phyloP scores from a whole-genome alignment of 768 basidiomycete genomes.

The Chalciporus pseudorubinellus region DNA sequence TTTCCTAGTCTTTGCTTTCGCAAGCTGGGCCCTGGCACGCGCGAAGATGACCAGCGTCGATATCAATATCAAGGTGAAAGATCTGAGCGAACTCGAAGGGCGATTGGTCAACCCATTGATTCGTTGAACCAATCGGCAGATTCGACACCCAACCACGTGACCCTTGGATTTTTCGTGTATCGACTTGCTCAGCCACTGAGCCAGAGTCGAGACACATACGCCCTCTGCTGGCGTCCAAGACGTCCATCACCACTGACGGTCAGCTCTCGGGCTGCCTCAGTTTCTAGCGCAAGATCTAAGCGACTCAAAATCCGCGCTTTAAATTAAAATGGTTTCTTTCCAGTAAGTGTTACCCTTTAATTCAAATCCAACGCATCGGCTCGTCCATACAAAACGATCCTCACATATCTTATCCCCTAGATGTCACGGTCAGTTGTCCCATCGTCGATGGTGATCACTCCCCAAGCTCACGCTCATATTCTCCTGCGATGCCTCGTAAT shows the following conservation, averaged over 20 bases:
- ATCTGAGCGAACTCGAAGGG: too few relatives aligned
- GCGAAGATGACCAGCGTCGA: too few relatives aligned
- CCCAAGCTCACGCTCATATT: background rate
- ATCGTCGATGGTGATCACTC: too few relatives aligned
- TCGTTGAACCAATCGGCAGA: too few relatives aligned
- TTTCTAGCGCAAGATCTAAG: background rate
- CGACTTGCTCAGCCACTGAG: background rate
- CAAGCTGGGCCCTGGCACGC: too few relatives aligned
- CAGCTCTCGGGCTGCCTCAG: background rate
- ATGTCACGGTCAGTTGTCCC: constrained; percentile 60
- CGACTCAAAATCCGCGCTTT: background rate
- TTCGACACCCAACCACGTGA: too few relatives aligned
- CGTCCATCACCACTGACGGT: background rate
- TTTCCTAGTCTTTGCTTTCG: too few relatives aligned
- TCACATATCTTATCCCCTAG: constrained; percentile 33
- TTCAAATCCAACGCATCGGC: background rate
- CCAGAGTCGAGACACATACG: background rate
- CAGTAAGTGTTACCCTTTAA: constrained; percentile 45
- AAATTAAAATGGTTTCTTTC: constrained; percentile 74
- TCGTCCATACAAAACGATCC: background rate
- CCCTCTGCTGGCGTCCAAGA: background rate
- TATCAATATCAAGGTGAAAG: too few relatives aligned
- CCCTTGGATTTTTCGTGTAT: background rate
- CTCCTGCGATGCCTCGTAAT: too few relatives aligned
- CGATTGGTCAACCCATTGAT: too few relatives aligned